Conservation (phyloP, 345 rosid genomes). For the Arabis hirsuta region DNA sequence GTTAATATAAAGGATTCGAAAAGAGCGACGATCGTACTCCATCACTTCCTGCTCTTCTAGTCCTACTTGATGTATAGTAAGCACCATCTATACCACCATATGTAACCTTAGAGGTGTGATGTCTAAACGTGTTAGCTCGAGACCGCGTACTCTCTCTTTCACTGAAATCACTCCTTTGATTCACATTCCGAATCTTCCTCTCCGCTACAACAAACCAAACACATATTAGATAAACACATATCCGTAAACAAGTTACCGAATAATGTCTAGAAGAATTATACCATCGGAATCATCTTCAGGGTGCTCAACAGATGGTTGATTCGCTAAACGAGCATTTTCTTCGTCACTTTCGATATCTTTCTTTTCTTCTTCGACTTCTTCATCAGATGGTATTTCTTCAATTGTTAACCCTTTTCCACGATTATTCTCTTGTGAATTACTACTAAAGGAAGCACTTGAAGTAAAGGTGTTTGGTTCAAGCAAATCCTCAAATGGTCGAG, state of each 20-base stretch:
- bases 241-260: background rate
- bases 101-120: slow-evolving; percentile 61
- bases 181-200: slow-evolving; percentile 45
- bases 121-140: slow-evolving; percentile 46
- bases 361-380: slow-evolving; percentile 44
- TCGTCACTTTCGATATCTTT: slow-evolving; percentile 25
- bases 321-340: slow-evolving; percentile 34
- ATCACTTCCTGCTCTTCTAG: slow-evolving; percentile 63
- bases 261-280: slow-evolving; percentile 9
- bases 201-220: slow-evolving; percentile 42
- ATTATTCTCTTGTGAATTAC: slow-evolving; percentile 20
- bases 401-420: slow-evolving; percentile 53
- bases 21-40: slow-evolving; percentile 58
- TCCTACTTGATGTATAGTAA: slow-evolving; percentile 68
- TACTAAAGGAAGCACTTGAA: slow-evolving; percentile 31
- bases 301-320: slow-evolving; percentile 66
- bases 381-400: slow-evolving; percentile 69
- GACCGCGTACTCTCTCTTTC: slow-evolving; percentile 42
- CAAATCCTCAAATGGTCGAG: slow-evolving; percentile 57
- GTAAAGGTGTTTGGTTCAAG: slow-evolving; percentile 39
- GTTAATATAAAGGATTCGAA: background rate
- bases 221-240: background rate
- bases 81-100: slow-evolving; percentile 88
- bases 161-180: slow-evolving; percentile 34
- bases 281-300: slow-evolving; percentile 70